phyloP scores from a whole-genome alignment of 495 filamentous ascomycete genomes.

The Hyaloscypha finlandica region DNA sequence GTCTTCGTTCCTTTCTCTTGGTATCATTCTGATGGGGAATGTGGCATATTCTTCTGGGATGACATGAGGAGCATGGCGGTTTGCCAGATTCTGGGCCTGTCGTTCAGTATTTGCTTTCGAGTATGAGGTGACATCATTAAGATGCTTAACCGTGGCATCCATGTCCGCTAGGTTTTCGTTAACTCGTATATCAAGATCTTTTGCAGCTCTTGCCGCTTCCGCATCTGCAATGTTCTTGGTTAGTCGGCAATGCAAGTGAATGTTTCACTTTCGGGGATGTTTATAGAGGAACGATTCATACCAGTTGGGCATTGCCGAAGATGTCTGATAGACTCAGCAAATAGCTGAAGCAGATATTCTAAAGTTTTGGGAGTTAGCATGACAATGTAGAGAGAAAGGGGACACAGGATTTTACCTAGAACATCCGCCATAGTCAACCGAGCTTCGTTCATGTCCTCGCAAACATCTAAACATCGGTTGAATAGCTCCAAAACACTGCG shows the following conservation, averaged over 20 bases:
- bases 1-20: background rate
- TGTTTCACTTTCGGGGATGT: background rate
- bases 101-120: constrained; percentile 22
- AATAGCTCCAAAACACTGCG: background rate
- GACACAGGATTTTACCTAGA: background rate
- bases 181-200: constrained; percentile 4
- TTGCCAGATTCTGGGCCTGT: constrained; percentile 11
- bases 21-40: constrained; percentile 19
- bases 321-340: constrained; percentile 16
- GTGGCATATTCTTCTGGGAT: constrained; percentile 21
- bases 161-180: constrained; percentile 16
- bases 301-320: constrained; percentile 18
- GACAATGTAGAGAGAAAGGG: background rate
- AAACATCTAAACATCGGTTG: constrained; percentile 10
- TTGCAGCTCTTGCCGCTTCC: constrained; percentile 8
- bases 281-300: constrained; percentile 1
- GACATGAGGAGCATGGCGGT: constrained; percentile 18
- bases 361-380: background rate
- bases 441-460: constrained; percentile 6
- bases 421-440: background rate
- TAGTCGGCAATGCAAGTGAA: background rate
- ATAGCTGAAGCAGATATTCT: constrained; percentile 19
- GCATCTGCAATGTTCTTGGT: constrained; percentile 6
- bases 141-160: constrained; percentile 18
- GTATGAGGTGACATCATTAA: constrained; percentile 22